Percentiles rank a stretch among this genome's conserved stretches.
These are phyloP conservation scores for Datisca glomerata DNA, from an alignment of 306 rosid species.

Conservation along the genomic window DNA sequence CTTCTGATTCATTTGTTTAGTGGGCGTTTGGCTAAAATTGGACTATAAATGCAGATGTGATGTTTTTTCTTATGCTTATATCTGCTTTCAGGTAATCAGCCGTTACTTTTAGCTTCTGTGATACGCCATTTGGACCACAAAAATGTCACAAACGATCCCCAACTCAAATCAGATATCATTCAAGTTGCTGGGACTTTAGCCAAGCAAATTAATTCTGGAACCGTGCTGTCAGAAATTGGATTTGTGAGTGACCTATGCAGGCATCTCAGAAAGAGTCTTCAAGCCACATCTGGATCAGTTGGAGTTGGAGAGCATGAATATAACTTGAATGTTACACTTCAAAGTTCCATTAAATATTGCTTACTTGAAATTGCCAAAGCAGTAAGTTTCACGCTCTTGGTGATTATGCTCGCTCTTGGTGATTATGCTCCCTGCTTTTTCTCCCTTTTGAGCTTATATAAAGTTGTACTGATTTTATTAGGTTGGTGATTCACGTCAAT, in stretches of 20 bases:
- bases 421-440: too few relatives aligned
- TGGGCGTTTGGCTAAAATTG: too few relatives aligned
- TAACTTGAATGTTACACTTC: constrained; percentile 56
- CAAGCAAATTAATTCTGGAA: constrained; percentile 61
- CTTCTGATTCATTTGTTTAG: neutral
- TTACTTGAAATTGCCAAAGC: constrained; percentile 72
- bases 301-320: constrained; percentile 77
- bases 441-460: constrained; percentile 13
- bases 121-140: constrained; percentile 97
- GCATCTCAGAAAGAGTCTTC: constrained; percentile 92
- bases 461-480: constrained; percentile 22
- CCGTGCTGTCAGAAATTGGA: constrained; percentile 64
- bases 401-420: neutral
- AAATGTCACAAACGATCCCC: constrained; percentile 61
- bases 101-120: constrained; percentile 50
- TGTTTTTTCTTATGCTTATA: constrained; percentile 1
- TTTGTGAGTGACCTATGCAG: constrained; percentile 88
- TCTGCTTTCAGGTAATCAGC: constrained; percentile 58
- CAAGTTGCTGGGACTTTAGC: constrained; percentile 72
- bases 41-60: too few relatives aligned
- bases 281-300: constrained; percentile 53
- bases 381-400: constrained; percentile 27
- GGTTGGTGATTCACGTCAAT: constrained; percentile 58
- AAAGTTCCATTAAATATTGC: constrained; percentile 80
- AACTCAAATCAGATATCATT: constrained; percentile 57